phyloP scores from a whole-genome alignment of 805 yeast genomes.

The Kodamaea jinghongensis region DNA sequence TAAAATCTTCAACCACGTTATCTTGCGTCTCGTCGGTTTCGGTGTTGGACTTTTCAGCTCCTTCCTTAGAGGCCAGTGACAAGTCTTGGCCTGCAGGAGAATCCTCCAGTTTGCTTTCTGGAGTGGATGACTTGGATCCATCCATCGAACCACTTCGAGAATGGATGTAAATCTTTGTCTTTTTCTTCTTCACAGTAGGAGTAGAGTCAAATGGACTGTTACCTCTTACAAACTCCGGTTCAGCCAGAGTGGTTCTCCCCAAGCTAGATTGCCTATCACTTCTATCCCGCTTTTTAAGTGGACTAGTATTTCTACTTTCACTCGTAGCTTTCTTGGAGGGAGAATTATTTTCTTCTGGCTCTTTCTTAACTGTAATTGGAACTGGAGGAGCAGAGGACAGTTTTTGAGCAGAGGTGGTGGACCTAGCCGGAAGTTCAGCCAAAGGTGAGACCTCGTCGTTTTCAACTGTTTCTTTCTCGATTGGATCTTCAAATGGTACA shows the following conservation, averaged over 20 bases:
- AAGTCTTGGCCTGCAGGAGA: not conserved
- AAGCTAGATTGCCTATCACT: conserved; percentile 1
- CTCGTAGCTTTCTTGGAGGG: too few relatives aligned
- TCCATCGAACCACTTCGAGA: conserved; percentile 7
- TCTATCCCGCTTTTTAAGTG: too few relatives aligned
- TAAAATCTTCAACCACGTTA: too few relatives aligned
- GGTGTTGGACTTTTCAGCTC: too few relatives aligned
- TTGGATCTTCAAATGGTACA: conserved; percentile 33
- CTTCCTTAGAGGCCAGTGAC: not conserved
- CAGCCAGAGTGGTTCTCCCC: conserved; percentile 13
- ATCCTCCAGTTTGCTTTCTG: not conserved
- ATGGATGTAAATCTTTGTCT: conserved; percentile 29
- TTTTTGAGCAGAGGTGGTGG: not conserved
- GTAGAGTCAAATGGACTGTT: conserved; percentile 19
- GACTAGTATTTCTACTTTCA: too few relatives aligned
- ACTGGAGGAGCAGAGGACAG: conserved; percentile 6
- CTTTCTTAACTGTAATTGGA: conserved; percentile 2
- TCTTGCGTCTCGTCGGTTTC: too few relatives aligned
- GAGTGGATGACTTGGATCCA: conserved; percentile 7
- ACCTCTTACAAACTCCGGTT: conserved; percentile 15
- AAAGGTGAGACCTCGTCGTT: not conserved
- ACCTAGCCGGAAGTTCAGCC: not conserved
- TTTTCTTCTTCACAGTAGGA: conserved; percentile 19
- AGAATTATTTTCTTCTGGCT: not conserved
- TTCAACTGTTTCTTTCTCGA: conserved; percentile 1